Evolutionary conservation across 805 yeast genomes (phyloP).

Genomic region (Citeromyces matritensis): DNA sequence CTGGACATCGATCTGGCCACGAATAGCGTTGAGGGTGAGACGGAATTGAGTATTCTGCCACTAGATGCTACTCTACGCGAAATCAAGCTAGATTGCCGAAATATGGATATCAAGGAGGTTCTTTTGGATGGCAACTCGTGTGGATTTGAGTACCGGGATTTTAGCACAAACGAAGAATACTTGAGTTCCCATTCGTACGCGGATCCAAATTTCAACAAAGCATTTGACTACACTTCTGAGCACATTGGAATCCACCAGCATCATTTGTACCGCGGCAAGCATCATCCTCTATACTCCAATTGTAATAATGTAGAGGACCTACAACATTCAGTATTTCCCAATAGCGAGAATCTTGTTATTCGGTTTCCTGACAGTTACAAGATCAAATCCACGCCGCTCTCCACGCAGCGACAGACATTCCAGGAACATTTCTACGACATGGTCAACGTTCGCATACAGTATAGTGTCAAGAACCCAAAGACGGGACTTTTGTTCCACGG

Average conservation of each 20-base stretch:
- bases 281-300: slow-evolving; percentile 37
- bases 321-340: slow-evolving; percentile 8
- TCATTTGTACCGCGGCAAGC: slow-evolving; percentile 37
- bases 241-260: slow-evolving; percentile 35
- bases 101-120: slow-evolving; percentile 48
- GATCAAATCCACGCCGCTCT: slow-evolving; percentile 25
- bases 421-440: slow-evolving; percentile 53
- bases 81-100: slow-evolving; percentile 70
- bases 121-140: slow-evolving; percentile 48
- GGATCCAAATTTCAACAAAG: slow-evolving; percentile 11
- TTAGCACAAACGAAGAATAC: slow-evolving; percentile 18
- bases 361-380: slow-evolving; percentile 52
- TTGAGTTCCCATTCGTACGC: slow-evolving; percentile 6
- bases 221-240: slow-evolving; percentile 25
- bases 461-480: slow-evolving; percentile 45
- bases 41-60: slow-evolving; percentile 77
- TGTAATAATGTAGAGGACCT: slow-evolving; percentile 15
- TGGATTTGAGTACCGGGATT: slow-evolving; percentile 41
- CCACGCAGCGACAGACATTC: slow-evolving; percentile 10
- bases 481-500: slow-evolving; percentile 71
- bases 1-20: slow-evolving; percentile 68
- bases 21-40: slow-evolving; percentile 47
- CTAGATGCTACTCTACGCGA: slow-evolving; percentile 37
- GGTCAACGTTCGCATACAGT: slow-evolving; percentile 53
- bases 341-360: slow-evolving; percentile 53